Evolutionary conservation across 2,329 filamentous ascomycete species (phyloP).

Genomic region (Onygenales sp.): DNA sequence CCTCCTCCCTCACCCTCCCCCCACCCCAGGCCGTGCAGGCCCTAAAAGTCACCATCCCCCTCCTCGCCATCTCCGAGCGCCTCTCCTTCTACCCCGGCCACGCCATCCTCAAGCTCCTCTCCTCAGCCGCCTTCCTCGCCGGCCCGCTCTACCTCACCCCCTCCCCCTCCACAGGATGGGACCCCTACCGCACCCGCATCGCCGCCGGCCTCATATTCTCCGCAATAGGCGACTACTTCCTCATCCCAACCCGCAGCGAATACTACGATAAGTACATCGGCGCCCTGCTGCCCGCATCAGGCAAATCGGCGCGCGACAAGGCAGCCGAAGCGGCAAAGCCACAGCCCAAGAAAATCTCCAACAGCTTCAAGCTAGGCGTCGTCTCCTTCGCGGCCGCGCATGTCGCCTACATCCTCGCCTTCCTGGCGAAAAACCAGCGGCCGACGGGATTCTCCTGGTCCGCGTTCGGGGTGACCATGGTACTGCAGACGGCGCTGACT

Average conservation of each 20-base stretch:
- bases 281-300: neutral
- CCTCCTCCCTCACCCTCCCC: slow-evolving; percentile 13
- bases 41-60: slow-evolving; percentile 17
- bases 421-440: slow-evolving; percentile 9
- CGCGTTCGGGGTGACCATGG: slow-evolving; percentile 12
- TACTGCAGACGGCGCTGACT: slow-evolving; percentile 12
- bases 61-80: slow-evolving; percentile 18
- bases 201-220: slow-evolving; percentile 18
- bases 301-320: neutral
- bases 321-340: neutral
- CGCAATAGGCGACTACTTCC: slow-evolving; percentile 17
- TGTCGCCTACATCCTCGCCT: slow-evolving; percentile 20
- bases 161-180: slow-evolving; percentile 6
- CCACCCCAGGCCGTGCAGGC: slow-evolving; percentile 12
- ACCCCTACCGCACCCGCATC: slow-evolving; percentile 14
- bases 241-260: slow-evolving; percentile 17
- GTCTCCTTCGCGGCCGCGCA: slow-evolving; percentile 21
- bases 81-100: slow-evolving; percentile 17
- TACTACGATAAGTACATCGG: slow-evolving; percentile 10
- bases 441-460: slow-evolving; percentile 9
- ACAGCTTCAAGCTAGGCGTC: slow-evolving; percentile 20
- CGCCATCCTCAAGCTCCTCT: slow-evolving; percentile 21
- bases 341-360: slow-evolving; percentile 9
- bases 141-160: slow-evolving; percentile 12
- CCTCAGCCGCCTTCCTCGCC: slow-evolving; percentile 18